Percentiles rank a stretch among this genome's conserved stretches.
Evolutionary conservation across 257 asterid genomes (phyloP).

Genomic region (Capsicum rhomboideum): DNA sequence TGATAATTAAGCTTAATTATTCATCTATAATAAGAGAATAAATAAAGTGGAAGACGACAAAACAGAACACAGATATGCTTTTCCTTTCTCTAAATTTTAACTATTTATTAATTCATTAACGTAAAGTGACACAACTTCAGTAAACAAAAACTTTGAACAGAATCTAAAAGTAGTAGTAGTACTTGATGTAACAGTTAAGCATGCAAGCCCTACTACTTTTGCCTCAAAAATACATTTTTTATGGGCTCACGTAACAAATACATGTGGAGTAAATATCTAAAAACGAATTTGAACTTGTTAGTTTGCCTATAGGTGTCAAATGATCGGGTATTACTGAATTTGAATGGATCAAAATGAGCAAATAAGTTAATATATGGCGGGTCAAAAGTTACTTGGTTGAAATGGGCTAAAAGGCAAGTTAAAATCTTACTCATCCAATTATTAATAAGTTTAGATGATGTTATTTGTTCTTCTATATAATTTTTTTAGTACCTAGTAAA

Average conservation of each 20-base stretch:
- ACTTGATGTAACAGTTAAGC: conserved; percentile 8
- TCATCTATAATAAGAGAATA: conserved; percentile 1
- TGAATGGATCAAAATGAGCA: not conserved
- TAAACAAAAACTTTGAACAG: not conserved
- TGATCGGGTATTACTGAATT: too few relatives aligned
- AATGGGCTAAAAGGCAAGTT: not conserved
- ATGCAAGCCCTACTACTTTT: not conserved
- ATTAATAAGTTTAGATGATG: not conserved
- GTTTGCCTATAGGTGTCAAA: too few relatives aligned
- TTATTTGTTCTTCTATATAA: not conserved
- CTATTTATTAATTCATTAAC: not conserved
- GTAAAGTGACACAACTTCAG: not conserved
- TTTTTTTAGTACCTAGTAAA: not conserved
- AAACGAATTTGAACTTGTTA: not conserved
- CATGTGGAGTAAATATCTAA: not conserved
- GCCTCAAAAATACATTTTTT: not conserved
- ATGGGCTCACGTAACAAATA: not conserved
- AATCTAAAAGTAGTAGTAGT: not conserved
- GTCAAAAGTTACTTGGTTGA: not conserved
- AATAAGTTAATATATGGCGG: not conserved
- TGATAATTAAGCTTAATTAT: conserved; percentile 4
- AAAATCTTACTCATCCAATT: not conserved
- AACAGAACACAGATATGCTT: not conserved
- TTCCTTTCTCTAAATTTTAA: not conserved
- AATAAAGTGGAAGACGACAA: conserved; percentile 5